Evolutionary conservation across 1,139 yeast genomes (phyloP).

Genomic region (Blastobotrys buckinghamii): DNA sequence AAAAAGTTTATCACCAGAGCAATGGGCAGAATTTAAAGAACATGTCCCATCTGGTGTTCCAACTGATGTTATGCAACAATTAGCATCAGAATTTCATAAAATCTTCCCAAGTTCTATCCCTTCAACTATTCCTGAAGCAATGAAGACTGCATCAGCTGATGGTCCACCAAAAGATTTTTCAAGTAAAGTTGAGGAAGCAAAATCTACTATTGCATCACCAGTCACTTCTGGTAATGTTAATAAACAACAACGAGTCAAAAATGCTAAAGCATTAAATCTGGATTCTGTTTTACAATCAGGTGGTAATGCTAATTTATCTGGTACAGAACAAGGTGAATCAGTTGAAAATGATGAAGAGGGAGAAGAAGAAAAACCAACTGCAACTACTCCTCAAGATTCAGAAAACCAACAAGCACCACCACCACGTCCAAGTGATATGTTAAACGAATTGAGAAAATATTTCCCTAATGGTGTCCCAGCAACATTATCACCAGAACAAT

Average conservation of each 20-base stretch:
- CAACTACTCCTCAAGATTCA: no score
- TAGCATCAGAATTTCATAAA: neutral
- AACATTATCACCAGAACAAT: neutral
- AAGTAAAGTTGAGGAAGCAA: no score
- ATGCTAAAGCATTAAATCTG: no score
- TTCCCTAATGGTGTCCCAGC: neutral
- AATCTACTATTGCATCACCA: neutral
- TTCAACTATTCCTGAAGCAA: neutral
- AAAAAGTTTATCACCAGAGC: neutral
- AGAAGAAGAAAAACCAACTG: neutral
- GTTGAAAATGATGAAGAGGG: neutral
- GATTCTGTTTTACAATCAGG: no score
- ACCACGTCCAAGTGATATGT: neutral
- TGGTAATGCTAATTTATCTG: no score
- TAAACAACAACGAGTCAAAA: no score
- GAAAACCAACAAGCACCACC: neutral
- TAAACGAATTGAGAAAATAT: neutral
- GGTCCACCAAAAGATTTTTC: neutral
- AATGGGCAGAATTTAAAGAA: neutral
- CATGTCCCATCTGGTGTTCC: neutral
- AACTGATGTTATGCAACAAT: neutral
- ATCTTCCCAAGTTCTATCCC: neutral
- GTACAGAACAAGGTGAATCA: neutral
- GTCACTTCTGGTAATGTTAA: no score
- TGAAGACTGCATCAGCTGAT: neutral